These are phyloP conservation scores for Ceratobasidium sp. DNA, from an alignment of 1,284 basidiomycete genomes.

Conservation along the genomic window DNA sequence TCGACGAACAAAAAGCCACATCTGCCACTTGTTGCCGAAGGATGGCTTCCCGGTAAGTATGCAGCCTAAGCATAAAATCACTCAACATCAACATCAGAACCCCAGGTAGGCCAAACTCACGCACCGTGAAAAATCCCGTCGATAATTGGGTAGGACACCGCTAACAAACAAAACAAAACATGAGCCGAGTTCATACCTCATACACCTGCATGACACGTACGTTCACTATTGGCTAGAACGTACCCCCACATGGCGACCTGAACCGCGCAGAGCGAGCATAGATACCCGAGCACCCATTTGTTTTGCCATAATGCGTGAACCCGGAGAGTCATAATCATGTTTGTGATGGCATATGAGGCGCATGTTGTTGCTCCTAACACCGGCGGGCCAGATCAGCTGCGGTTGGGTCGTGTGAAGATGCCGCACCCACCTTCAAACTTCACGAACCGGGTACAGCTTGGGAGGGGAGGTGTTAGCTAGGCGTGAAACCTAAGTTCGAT, in stretches of 20 bases:
- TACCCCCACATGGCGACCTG: conserved; percentile 41
- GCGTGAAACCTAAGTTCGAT: too few species aligned
- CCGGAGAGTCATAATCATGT: conserved; percentile 36
- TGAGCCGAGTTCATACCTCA: conserved; percentile 13
- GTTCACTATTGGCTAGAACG: conserved; percentile 30
- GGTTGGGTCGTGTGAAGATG: not conserved
- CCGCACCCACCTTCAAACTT: conserved; percentile 31
- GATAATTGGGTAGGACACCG: conserved; percentile 32
- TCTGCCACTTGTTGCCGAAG: conserved; percentile 40
- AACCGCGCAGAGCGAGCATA: conserved; percentile 18
- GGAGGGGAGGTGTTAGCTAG: not conserved
- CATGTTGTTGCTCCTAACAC: conserved; percentile 33
- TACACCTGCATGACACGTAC: not conserved
- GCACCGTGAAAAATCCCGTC: conserved; percentile 41
- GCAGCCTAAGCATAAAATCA: conserved; percentile 12
- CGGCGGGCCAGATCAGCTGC: not conserved
- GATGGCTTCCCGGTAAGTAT: conserved; percentile 27
- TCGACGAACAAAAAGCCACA: conserved; percentile 39
- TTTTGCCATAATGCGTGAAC: conserved; percentile 43
- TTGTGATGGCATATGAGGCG: conserved; percentile 32
- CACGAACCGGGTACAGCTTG: conserved; percentile 32
- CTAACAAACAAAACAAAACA: not conserved
- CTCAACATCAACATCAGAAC: not conserved
- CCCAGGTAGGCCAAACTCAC: conserved; percentile 5
- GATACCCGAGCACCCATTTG: conserved; percentile 31